phyloP scores from a whole-genome alignment of 106 monocot genomes.

The Dendrobium huoshanense region DNA sequence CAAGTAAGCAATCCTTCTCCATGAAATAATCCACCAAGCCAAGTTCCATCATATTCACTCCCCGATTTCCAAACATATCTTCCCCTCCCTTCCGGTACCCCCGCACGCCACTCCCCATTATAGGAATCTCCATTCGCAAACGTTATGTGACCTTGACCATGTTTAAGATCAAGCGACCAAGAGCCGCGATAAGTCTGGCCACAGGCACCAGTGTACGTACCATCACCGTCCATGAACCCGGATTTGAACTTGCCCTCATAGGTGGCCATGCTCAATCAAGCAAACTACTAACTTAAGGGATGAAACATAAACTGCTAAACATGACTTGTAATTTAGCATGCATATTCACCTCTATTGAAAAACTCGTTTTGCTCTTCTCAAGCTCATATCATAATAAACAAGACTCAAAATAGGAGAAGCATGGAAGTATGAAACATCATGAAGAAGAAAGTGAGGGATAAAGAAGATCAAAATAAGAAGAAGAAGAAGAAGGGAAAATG shows the following conservation, averaged over 20 bases:
- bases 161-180: conserved; percentile 45
- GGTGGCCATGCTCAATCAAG: no score
- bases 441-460: no score
- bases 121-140: conserved; percentile 68
- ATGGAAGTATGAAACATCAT: no score
- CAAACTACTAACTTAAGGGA: no score
- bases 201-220: conserved; percentile 36
- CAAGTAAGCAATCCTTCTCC: conserved; percentile 45
- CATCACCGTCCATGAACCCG: conserved; percentile 46
- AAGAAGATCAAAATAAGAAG: no score
- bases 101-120: conserved; percentile 58
- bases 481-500: no score
- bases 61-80: conserved; percentile 57
- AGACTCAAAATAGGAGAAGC: no score
- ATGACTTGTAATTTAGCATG: no score
- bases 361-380: no score
- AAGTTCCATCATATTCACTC: conserved; percentile 51
- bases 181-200: conserved; percentile 53
- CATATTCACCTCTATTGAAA: no score
- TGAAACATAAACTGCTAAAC: no score
- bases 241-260: conserved; percentile 46
- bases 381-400: no score
- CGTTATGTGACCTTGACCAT: conserved; percentile 45
- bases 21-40: conserved; percentile 44
- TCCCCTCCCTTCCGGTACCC: conserved; percentile 51